Percentiles rank a stretch among this genome's conserved stretches.
Conservation (phyloP, 2,329 filamentous ascomycete species). For the Didymella segeticola region DNA sequence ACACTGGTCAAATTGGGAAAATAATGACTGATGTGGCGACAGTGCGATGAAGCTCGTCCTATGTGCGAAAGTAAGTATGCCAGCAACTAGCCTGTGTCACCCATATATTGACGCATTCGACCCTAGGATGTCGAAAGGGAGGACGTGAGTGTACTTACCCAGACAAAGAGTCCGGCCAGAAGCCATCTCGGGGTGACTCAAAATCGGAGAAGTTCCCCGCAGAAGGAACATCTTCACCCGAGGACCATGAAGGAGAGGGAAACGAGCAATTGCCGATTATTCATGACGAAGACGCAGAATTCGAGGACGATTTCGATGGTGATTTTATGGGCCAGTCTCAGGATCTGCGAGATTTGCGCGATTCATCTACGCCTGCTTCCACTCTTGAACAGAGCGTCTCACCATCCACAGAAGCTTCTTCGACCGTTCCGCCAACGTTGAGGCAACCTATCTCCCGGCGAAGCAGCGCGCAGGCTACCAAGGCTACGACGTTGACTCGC, state of each 20-base stretch:
- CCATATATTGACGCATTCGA: constrained; percentile 23
- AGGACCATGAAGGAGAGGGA: constrained; percentile 54
- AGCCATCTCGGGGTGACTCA: constrained; percentile 54
- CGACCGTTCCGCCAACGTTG: constrained; percentile 32
- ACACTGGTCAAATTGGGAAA: not conserved
- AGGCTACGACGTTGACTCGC: constrained; percentile 11
- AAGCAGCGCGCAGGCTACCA: constrained; percentile 40
- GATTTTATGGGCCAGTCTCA: constrained; percentile 26
- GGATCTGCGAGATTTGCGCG: constrained; percentile 43
- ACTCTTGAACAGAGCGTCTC: constrained; percentile 58
- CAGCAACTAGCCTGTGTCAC: not conserved
- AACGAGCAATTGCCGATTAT: constrained; percentile 52
- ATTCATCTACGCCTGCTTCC: constrained; percentile 49
- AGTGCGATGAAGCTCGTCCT: constrained; percentile 92
- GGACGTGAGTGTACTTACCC: constrained; percentile 91
- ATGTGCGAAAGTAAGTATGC: constrained; percentile 73
- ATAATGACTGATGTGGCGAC: constrained; percentile 24
- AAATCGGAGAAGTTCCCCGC: constrained; percentile 54
- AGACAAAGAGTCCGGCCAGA: constrained; percentile 65
- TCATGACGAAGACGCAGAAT: constrained; percentile 54
- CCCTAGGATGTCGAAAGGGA: constrained; percentile 83
- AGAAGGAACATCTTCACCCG: constrained; percentile 60
- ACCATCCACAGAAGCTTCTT: constrained; percentile 59
- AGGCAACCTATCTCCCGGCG: constrained; percentile 44
- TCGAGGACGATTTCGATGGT: constrained; percentile 46